A percentile compares a stretch with the other conserved stretches of the same genome.
Evolutionary conservation across 306 rosid species (phyloP).

Genomic region (Datisca glomerata): DNA sequence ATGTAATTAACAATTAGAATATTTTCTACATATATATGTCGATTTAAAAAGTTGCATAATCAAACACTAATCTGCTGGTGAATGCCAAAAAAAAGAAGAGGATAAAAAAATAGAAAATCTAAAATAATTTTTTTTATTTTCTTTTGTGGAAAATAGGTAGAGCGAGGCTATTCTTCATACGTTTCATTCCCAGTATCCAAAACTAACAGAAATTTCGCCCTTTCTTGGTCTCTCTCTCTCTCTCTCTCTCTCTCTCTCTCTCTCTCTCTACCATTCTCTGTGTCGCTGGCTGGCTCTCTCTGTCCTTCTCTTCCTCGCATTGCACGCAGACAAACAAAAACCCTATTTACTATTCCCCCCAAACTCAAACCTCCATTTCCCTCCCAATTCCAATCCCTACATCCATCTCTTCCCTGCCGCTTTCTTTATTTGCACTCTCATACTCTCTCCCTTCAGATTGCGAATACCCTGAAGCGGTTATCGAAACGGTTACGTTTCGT

Average conservation of each 20-base stretch:
- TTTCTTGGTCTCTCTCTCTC: conserved; percentile 9
- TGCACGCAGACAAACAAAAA: conserved; percentile 36
- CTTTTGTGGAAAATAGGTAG: no score
- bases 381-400: conserved; percentile 1
- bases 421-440: conserved; percentile 12
- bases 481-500: conserved; percentile 43
- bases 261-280: conserved; percentile 8
- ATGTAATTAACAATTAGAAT: no score
- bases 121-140: no score
- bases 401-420: no score
- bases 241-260: conserved; percentile 19
- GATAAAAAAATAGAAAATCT: conserved; percentile 15
- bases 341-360: conserved; percentile 34
- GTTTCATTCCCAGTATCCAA: conserved; percentile 51
- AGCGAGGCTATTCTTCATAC: conserved; percentile 59
- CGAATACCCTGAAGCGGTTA: conserved; percentile 32
- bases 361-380: conserved; percentile 16
- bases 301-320: conserved; percentile 14
- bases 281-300: conserved; percentile 12
- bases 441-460: conserved; percentile 2
- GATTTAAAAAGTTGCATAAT: no score
- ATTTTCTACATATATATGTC: no score
- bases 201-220: conserved; percentile 17
- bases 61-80: no score
- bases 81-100: no score